Evolutionary conservation across 2,329 filamentous ascomycete genomes (phyloP), one percentile per base, ranked within the genome.

Genomic region (Xylariales sp.): DNA sequence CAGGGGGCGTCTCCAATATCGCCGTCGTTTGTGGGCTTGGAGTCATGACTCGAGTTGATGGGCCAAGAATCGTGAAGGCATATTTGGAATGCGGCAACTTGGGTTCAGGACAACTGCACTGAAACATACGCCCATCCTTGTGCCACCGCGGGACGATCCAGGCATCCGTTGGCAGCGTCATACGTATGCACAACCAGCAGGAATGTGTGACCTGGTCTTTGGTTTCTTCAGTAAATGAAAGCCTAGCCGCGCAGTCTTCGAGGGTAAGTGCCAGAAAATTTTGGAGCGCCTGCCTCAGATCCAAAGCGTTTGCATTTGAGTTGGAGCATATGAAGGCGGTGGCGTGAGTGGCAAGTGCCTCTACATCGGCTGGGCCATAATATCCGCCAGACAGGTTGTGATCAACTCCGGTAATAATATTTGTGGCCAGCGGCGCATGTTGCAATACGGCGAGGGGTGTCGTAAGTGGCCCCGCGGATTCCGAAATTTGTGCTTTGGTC

Each of bases 21-120:
- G 37, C 38, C n/a, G 34, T 22, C 6, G 36, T 31, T 11, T 15
- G 22, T 22, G 32, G 31, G 15, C n/a, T 16, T 2, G 45, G 27
- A 5, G 10, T 11, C 15, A 45, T 16, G 9, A 45, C 14, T 15
- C 41, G 33, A 11, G 42, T 46, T 4, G 45, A 19, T 12, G 45
- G 42, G 8, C 45, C 45, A n/a, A 46, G 37, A 6, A 46, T 32
- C 16, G 42, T 41, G 15, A 46, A 18, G 22, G 45, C 45, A 12
- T 46, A 46, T 24, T 46, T 46, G 15, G 45, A 43, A 11, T 46
- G 45, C 14, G 42, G 42, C 7, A 8, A 6, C 25, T 21, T 25
- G 11, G 3, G 16, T n/a, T 11, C 4, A 5, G 35, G 33, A 31
- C 42, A 47, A 11, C 14, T 14, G 21, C 45, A 47, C 3, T n/a